phyloP scores from a whole-genome alignment of 2,329 filamentous ascomycete species.

The Zasmidium cellare region DNA sequence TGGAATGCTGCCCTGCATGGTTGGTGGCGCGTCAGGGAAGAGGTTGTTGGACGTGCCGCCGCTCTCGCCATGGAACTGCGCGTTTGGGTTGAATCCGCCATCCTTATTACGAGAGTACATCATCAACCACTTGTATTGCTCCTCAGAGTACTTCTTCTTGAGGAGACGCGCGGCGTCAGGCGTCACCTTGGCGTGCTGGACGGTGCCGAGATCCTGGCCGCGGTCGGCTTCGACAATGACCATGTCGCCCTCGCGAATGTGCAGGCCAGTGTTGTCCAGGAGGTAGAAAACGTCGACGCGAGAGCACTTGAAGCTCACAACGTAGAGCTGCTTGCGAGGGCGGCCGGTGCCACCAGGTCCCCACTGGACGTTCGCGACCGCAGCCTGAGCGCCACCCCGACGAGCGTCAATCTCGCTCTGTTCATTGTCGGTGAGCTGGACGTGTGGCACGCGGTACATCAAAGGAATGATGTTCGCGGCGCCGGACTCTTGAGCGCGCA shows the following conservation, averaged over 20 bases:
- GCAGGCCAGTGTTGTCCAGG: conserved; percentile 89
- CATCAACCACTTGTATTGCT: conserved; percentile 98
- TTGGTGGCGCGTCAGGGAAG: conserved; percentile 24
- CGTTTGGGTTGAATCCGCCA: conserved; percentile 34
- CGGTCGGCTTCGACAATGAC: conserved; percentile 98
- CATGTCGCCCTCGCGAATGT: conserved; percentile 85
- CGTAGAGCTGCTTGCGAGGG: conserved; percentile 64
- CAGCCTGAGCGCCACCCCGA: conserved; percentile 15
- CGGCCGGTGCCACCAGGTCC: conserved; percentile 39
- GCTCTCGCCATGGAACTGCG: conserved; percentile 32
- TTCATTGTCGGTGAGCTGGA: conserved; percentile 28
- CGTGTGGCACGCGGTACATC: conserved; percentile 32
- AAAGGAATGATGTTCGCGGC: conserved; percentile 26
- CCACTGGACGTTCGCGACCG: conserved; percentile 31
- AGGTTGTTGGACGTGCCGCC: conserved; percentile 5
- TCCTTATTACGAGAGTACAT: conserved; percentile 70
- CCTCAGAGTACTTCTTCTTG: conserved; percentile 88
- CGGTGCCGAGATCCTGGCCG: conserved; percentile 91
- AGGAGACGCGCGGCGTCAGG: conserved; percentile 84
- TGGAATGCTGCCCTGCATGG: conserved; percentile 29
- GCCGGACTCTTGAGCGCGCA: conserved; percentile 13
- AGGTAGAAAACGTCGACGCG: conserved; percentile 96
- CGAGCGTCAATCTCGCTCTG: conserved; percentile 22
- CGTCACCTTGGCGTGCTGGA: conserved; percentile 82
- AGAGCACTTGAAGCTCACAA: conserved; percentile 95